Evolutionary conservation across 305 asterid species (phyloP).

Genomic region (Rubia balearica): DNA sequence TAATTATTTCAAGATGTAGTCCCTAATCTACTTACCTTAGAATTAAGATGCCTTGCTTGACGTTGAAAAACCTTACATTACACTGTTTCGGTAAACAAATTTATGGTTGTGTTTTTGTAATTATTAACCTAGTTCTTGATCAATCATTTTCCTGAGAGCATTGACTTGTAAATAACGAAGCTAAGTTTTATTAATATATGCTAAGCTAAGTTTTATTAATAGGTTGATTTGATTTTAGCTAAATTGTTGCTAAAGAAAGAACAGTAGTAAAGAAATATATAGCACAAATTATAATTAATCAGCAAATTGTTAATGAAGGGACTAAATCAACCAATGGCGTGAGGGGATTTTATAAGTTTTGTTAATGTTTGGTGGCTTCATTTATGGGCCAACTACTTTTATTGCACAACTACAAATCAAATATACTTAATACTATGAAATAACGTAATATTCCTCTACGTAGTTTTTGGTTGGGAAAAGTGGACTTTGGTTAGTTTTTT

Average conservation of each 20-base stretch:
- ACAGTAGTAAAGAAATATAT: not conserved
- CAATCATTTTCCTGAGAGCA: constrained; percentile 10
- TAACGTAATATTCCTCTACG: not conserved
- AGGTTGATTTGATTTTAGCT: constrained; percentile 8
- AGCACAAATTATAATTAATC: not conserved
- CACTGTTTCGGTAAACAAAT: constrained; percentile 11
- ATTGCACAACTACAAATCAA: not conserved
- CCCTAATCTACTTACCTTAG: constrained; percentile 12
- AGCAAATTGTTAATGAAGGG: not conserved
- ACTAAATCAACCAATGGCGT: not conserved
- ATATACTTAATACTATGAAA: too few relatives aligned
- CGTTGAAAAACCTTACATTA: constrained; percentile 1
- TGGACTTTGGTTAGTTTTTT: not conserved
- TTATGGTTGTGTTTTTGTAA: constrained; percentile 10
- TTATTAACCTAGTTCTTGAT: constrained; percentile 15
- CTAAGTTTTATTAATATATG: constrained; percentile 8
- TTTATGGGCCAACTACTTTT: constrained; percentile 16
- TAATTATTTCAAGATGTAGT: too few relatives aligned
- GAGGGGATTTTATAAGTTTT: not conserved
- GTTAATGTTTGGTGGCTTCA: constrained; percentile 9
- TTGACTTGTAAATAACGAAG: constrained; percentile 16
- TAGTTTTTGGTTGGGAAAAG: not conserved
- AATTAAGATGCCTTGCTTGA: constrained; percentile 21
- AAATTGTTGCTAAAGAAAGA: constrained; percentile 10
- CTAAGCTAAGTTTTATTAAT: not conserved